Conservation (phyloP, 345 rosid species). For the Citrus inodora region DNA sequence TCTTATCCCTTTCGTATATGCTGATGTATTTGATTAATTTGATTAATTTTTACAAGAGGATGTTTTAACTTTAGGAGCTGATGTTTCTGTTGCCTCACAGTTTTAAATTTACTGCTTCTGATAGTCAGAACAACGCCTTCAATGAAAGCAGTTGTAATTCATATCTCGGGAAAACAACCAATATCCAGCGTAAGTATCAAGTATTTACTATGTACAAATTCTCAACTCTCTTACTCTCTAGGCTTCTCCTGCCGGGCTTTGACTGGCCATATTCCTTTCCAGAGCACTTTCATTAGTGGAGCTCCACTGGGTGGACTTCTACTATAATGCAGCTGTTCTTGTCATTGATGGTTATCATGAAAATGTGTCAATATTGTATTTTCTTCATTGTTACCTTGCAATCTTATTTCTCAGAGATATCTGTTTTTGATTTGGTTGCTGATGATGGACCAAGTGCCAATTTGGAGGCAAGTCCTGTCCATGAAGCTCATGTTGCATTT, state of each 20-base stretch:
- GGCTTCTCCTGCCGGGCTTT: slow-evolving; percentile 11
- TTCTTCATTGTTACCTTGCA: neutral
- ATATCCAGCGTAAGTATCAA: slow-evolving; percentile 41
- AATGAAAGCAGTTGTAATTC: slow-evolving; percentile 22
- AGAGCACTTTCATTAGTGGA: neutral
- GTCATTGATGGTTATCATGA: neutral
- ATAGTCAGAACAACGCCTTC: slow-evolving; percentile 17
- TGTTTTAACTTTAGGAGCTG: slow-evolving; percentile 2
- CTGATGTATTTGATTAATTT: slow-evolving; percentile 6
- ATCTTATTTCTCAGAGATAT: slow-evolving; percentile 43
- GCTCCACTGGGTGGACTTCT: neutral
- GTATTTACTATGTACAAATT: slow-evolving; percentile 9
- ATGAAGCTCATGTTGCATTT: slow-evolving; percentile 78
- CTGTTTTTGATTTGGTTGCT: slow-evolving; percentile 71
- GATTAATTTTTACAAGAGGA: neutral
- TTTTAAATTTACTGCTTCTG: slow-evolving; percentile 20
- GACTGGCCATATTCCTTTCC: slow-evolving; percentile 13
- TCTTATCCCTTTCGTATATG: neutral
- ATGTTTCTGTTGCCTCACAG: slow-evolving; percentile 28
- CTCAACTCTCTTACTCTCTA: slow-evolving; percentile 12
- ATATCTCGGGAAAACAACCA: slow-evolving; percentile 28
- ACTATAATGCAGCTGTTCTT: slow-evolving; percentile 4
- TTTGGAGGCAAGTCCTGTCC: slow-evolving; percentile 31
- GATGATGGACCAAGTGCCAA: slow-evolving; percentile 48
- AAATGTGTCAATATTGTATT: neutral